Base-by-base conservation (phyloP, 1,284 basidiomycete genomes). In the Pyrrhoderma noxium region DNA sequence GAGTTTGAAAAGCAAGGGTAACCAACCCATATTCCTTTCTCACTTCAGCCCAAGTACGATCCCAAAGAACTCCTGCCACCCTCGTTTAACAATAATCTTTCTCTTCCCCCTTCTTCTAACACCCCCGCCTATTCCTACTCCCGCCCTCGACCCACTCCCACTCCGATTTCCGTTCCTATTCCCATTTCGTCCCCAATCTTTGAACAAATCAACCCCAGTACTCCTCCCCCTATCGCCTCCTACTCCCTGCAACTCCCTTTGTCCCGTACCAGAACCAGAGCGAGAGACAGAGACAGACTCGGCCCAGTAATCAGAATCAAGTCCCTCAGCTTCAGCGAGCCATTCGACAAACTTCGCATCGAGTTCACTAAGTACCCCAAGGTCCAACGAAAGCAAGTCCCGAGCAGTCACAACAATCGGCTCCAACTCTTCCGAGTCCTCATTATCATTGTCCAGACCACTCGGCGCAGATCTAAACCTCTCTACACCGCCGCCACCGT, bases 301-400 rank as follows among this genome's bases (percentile, higher is more conserved):
- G 9, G 18, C 8, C 21, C n/a, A n/a, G n/a, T n/a, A n/a, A n/a
- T n/a, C n/a, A n/a, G n/a, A n/a, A n/a, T n/a, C 27, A 31, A 31
- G 50, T 13, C 50, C 54, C 54, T 55, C 54, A n/a, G 50, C 83
- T 44, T 74, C 72, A 2, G 70, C 77, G 9, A 90, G 68, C 85
- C 85, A 89, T 61, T 85, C 84, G 19, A 89, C 66, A 61, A 88
- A 89, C 39, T 70, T 70, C 19, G 75, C 79, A 58, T 89, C 87
- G 42, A 80, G 61, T 8, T 70, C 68, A 59, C 85, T 89, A 55
- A 86, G 66, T 8, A 85, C 80, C 1, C 84, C 82, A 1, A 89
- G 72, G 60, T 85, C 84, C 45, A 89, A 80, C 16, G 77, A 69
- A 14, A 79, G 54, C 5, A 89, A 67, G 53, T 88, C 85, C 59